phyloP scores from a whole-genome alignment of 495 filamentous ascomycete species.

The Cladorrhinum samala region DNA sequence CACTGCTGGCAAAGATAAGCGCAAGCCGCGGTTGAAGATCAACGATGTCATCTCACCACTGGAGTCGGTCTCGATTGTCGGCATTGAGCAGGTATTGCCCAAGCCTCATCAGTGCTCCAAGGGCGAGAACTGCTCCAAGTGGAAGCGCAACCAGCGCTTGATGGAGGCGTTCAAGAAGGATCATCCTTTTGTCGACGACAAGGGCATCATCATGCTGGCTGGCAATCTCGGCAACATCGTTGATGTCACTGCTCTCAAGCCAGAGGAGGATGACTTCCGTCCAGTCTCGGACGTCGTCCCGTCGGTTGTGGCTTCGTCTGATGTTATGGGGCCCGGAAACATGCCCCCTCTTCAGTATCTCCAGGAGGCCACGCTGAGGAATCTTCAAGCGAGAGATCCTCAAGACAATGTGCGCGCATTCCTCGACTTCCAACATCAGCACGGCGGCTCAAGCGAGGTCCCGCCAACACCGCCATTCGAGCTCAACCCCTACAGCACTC shows the following conservation, averaged over 20 bases:
- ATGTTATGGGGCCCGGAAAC: slow-evolving; percentile 66
- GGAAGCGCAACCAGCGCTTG: slow-evolving; percentile 63
- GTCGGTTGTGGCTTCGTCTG: slow-evolving; percentile 85
- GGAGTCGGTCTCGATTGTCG: slow-evolving; percentile 87
- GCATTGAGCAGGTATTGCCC: slow-evolving; percentile 80
- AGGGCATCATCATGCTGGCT: slow-evolving; percentile 55
- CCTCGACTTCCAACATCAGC: slow-evolving; percentile 67
- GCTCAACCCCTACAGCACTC: slow-evolving; percentile 29
- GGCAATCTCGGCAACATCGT: slow-evolving; percentile 66
- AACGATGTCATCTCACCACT: slow-evolving; percentile 64
- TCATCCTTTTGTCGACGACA: slow-evolving; percentile 54
- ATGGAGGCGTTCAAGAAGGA: slow-evolving; percentile 61
- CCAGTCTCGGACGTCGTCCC: slow-evolving; percentile 60
- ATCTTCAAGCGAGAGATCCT: slow-evolving; percentile 65
- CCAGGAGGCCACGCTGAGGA: slow-evolving; percentile 62
- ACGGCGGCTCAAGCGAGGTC: slow-evolving; percentile 46
- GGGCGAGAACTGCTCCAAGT: slow-evolving; percentile 83
- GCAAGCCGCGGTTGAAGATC: slow-evolving; percentile 37
- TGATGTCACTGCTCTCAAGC: slow-evolving; percentile 47
- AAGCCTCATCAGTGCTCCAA: slow-evolving; percentile 83
- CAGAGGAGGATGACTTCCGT: slow-evolving; percentile 40
- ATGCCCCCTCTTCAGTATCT: slow-evolving; percentile 57
- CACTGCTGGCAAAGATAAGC: slow-evolving; percentile 25
- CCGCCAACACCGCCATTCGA: slow-evolving; percentile 52
- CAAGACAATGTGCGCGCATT: slow-evolving; percentile 90